Percentiles rank a stretch among this genome's conserved stretches.
These are phyloP conservation scores for Paratinospora sagittata DNA, from an alignment of 164 flowering plant genomes.

Conservation along the genomic window DNA sequence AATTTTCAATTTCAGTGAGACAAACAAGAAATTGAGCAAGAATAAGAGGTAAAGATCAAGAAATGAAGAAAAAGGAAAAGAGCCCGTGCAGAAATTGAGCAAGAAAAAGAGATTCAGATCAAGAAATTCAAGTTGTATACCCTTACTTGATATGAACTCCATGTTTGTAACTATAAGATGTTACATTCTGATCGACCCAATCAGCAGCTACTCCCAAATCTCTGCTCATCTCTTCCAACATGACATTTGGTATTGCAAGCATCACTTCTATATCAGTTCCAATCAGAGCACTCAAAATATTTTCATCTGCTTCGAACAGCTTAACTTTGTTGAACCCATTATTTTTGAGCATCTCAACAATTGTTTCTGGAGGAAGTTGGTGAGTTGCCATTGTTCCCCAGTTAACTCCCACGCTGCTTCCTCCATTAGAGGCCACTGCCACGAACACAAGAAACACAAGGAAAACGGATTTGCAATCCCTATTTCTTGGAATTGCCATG, in stretches of 20 bases:
- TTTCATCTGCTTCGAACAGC: constrained; percentile 75
- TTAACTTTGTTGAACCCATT: constrained; percentile 76
- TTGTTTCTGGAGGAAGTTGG: constrained; percentile 55
- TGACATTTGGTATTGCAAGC: constrained; percentile 75
- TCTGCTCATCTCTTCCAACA: constrained; percentile 49
- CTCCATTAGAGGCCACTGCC: constrained; percentile 16
- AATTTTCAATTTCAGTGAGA: not conserved
- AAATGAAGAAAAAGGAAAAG: no score
- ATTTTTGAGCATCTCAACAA: constrained; percentile 61
- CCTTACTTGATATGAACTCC: constrained; percentile 83
- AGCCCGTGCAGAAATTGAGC: not conserved
- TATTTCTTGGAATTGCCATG: constrained; percentile 13
- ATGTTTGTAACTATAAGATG: constrained; percentile 46
- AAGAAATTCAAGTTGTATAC: constrained; percentile 8
- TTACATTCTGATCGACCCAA: constrained; percentile 82
- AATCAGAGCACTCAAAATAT: constrained; percentile 49
- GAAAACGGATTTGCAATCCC: not conserved
- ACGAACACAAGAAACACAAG: constrained; percentile 18
- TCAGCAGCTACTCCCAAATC: constrained; percentile 40
- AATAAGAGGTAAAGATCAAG: not conserved
- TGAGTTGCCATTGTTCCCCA: constrained; percentile 84
- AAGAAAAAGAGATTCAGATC: not conserved
- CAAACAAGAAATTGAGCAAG: not conserved
- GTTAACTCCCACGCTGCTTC: constrained; percentile 65
- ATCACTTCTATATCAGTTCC: constrained; percentile 75